Evolutionary conservation across 2,329 filamentous ascomycete genomes (phyloP), one percentile per base, ranked within the genome.

Genomic region (Fusarium sp.): DNA sequence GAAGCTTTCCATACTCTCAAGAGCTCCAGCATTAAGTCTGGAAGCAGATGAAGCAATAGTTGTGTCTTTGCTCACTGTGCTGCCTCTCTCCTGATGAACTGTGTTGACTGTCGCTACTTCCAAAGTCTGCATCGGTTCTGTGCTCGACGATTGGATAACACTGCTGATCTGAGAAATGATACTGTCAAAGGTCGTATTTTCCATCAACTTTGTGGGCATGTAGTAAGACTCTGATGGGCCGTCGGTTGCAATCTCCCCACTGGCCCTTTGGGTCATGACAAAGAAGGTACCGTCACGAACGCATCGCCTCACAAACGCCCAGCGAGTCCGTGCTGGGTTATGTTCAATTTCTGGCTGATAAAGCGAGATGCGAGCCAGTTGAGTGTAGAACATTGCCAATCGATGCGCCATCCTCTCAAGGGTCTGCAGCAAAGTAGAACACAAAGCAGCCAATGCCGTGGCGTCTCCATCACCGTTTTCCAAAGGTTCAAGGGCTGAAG

Each of bases 361-460:
- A 9, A 87, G 78, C 0, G 82, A 84, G 63, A 81, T 78, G 15
- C 81, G 79, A 0, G 84, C 78, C 6, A 87, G 77, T 60, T 84
- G 83, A 9, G 80, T 77, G 64, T 87, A 87, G 73, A 85, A 87
- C 7, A 82, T 78, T 35, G 84, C 82, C 1, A 87, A 74, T 0
- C 84, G 76, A 47, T 82, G 82, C 0, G 84, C 82, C 78, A 87
- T 85, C 14, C 83, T 81, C 71, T 87, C 84, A 2, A 86, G 78
- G 1, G 84, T 78, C 56, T 84, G 82, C 48, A 87, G 79, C 1
- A 87, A 75, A 68, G 85, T 86, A 0, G 79, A 79, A 2, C 82
- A 78, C 6, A 83, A 63, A 0, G 80, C 79, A 4, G 76, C 72
- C 4, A 83, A 67, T 3, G 80, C 78, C 23, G 81, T 78, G 0